A percentile compares a stretch with the other conserved stretches of the same genome.
These are phyloP conservation scores for Triticum timopheevii DNA, from an alignment of 176 grass and related monocot species.

Conservation along the genomic window DNA sequence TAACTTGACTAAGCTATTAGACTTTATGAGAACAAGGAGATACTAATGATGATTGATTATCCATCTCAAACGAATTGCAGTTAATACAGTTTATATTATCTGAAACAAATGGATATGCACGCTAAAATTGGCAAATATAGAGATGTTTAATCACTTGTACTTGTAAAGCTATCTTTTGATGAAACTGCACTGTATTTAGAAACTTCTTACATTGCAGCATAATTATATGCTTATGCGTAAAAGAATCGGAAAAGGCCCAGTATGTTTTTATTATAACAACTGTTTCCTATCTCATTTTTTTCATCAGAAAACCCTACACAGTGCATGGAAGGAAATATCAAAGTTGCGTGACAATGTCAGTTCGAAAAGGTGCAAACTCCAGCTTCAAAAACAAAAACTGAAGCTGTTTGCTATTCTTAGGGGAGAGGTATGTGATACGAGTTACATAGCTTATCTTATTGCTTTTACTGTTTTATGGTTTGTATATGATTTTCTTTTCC, in stretches of 20 bases:
- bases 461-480: slow-evolving; percentile 7
- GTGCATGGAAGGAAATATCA: slow-evolving; percentile 78
- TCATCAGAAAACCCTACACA: slow-evolving; percentile 82
- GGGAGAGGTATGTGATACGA: slow-evolving; percentile 60
- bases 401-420: slow-evolving; percentile 77
- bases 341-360: slow-evolving; percentile 79
- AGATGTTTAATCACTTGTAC: neutral
- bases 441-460: neutral
- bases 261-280: neutral
- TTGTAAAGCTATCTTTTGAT: neutral
- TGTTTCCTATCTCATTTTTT: slow-evolving; percentile 24
- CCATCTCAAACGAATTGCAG: neutral
- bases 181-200: neutral
- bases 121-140: neutral
- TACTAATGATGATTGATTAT: neutral
- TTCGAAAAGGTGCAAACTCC: slow-evolving; percentile 69
- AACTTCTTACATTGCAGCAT: neutral
- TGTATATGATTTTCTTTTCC: neutral
- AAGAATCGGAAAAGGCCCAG: neutral
- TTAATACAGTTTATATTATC: neutral
- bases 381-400: slow-evolving; percentile 78
- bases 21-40: neutral
- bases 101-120: neutral
- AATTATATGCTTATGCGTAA: neutral
- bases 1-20: neutral